Evolutionary conservation across 31 red algal genomes (phyloP), one percentile per base, ranked within the genome.

Genomic region (Asparagopsis taxiformis): DNA sequence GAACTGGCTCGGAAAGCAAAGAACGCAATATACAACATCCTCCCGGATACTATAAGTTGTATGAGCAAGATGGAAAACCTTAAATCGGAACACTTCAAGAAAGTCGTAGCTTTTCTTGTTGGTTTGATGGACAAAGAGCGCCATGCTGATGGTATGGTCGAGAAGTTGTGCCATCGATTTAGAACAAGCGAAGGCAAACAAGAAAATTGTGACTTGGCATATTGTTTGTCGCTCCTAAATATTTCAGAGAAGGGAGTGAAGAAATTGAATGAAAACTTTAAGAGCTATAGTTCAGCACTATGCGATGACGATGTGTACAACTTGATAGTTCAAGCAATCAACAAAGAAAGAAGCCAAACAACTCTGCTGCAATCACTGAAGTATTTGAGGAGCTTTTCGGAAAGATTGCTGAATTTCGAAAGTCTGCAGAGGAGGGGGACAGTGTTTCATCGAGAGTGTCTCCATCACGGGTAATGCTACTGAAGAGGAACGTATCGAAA

Each of bases 121-220:
- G 70, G 68, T 54, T 84, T 97, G 53, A 78, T 97, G 57, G 77
- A 89, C 17, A 91, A 90, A 62, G 90, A 90, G 21, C 57, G 75
- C 28, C 89, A 93, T 33, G 82, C 58, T 3, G 94, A 97, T 36
- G 65, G 64, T 17, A 68, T 93, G 74, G 70, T 97, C 11, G 94
- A 97, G 44, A 92, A 89, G 70, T 67, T 97, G 23, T 97, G 89
- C 43, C 84, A 90, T 50, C 83, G 94, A 44, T 88, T 97, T 44
- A 74, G 89, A 72, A 78, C 63, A 10, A 72, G 60, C 31, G 84
- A 79, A 16, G 74, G 41, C 22, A 71, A 61, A 57, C 50, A 50
- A 21, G 74, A 84, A 36, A 78, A 74, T 13, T 65, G 58, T 15
- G 66, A 85, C 44, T 53, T 93, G 31, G 89, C 80, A 13, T 85